phyloP scores from a whole-genome alignment of 352 stramenopile genomes.

The Thalassiosira pacifica region DNA sequence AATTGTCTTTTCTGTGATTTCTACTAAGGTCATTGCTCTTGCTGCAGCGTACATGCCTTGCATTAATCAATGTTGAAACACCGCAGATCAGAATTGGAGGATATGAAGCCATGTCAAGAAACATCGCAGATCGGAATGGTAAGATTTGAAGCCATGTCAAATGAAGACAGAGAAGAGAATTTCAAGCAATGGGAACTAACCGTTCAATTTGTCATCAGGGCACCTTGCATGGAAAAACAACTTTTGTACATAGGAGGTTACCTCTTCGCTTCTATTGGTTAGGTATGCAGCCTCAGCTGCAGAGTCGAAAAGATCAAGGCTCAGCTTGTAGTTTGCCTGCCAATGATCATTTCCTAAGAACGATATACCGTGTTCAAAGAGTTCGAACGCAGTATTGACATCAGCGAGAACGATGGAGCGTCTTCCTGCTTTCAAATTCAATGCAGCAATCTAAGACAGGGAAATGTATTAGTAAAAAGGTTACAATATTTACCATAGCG shows the following conservation, averaged over 20 bases:
- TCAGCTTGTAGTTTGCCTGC: slow-evolving; percentile 35
- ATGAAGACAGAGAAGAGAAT: no score
- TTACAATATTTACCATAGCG: neutral
- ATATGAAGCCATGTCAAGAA: no score
- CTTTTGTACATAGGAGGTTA: neutral
- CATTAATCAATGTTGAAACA: no score
- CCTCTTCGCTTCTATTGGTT: neutral
- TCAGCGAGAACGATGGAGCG: slow-evolving; percentile 37
- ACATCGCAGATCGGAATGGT: no score
- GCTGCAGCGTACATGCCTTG: neutral
- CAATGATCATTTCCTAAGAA: slow-evolving; percentile 48
- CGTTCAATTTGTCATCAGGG: slow-evolving; percentile 16
- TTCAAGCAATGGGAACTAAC: no score
- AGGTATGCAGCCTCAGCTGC: slow-evolving; percentile 25
- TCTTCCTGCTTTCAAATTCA: slow-evolving; percentile 58
- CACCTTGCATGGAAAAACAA: slow-evolving; percentile 23
- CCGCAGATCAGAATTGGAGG: no score
- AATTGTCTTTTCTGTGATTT: no score
- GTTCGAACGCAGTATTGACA: slow-evolving; percentile 30
- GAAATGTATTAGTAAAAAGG: no score
- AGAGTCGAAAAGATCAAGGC: slow-evolving; percentile 44
- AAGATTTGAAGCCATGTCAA: no score
- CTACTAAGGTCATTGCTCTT: no score
- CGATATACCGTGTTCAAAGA: slow-evolving; percentile 55
- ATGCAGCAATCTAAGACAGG: slow-evolving; percentile 29